A percentile compares a stretch with the other conserved stretches of the same genome.
Conservation (phyloP, 1,139 yeast genomes). For the Yamadazyma friedrichii region DNA sequence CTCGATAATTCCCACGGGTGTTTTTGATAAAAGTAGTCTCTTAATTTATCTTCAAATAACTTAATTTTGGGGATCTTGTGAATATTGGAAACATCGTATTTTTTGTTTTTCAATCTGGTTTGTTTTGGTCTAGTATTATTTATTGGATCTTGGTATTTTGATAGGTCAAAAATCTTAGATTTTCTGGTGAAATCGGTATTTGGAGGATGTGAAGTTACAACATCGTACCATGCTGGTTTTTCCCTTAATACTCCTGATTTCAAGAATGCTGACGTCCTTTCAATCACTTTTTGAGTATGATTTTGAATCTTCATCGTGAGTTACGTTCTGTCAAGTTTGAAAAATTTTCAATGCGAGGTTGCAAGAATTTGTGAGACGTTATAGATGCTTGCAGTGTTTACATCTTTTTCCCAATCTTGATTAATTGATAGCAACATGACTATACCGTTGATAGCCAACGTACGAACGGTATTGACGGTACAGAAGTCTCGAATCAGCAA, state of each 20-base stretch:
- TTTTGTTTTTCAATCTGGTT: constrained; percentile 46
- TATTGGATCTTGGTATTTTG: constrained; percentile 21
- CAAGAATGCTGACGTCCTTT: constrained; percentile 72
- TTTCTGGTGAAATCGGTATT: constrained; percentile 55
- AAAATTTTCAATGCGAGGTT: constrained; percentile 7
- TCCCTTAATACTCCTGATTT: constrained; percentile 60
- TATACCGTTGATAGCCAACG: neutral
- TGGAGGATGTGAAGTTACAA: constrained; percentile 81
- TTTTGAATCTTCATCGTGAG: constrained; percentile 61
- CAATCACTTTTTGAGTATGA: constrained; percentile 68
- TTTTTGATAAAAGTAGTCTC: constrained; percentile 80
- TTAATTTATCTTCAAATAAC: constrained; percentile 79
- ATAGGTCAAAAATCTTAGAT: constrained; percentile 31
- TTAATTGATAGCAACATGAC: too few species aligned
- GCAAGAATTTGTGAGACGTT: constrained; percentile 1
- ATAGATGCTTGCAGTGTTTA: too few species aligned
- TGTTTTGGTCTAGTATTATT: constrained; percentile 31
- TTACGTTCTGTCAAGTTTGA: constrained; percentile 1
- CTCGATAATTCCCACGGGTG: constrained; percentile 99
- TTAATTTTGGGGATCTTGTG: constrained; percentile 61
- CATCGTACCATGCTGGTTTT: constrained; percentile 87
- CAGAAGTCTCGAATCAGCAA: neutral
- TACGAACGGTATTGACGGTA: neutral
- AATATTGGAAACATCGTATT: constrained; percentile 22
- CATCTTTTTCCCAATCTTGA: too few species aligned